A percentile compares a stretch with the other conserved stretches of the same genome.
These are phyloP conservation scores for Onygenales sp. DNA, from an alignment of 2,329 filamentous ascomycete species.

Conservation along the genomic window DNA sequence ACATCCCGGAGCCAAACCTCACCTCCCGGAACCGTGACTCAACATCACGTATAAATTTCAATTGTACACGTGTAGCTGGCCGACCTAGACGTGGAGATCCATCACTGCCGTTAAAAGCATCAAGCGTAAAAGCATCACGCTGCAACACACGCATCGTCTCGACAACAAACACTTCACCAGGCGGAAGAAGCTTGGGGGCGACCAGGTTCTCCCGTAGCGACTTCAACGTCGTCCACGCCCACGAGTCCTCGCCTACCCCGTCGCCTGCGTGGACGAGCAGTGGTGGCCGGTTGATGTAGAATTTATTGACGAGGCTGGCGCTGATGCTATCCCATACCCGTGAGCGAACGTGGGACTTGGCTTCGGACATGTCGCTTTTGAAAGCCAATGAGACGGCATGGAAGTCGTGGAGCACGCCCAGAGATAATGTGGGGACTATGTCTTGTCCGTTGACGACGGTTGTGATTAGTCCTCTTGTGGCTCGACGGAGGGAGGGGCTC, in stretches of 20 bases:
- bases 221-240: slow-evolving; percentile 60
- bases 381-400: slow-evolving; percentile 64
- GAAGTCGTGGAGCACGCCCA: slow-evolving; percentile 65
- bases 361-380: slow-evolving; percentile 59
- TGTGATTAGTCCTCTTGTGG: slow-evolving; percentile 65
- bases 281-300: slow-evolving; percentile 44
- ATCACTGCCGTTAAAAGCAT: slow-evolving; percentile 26
- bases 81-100: slow-evolving; percentile 44
- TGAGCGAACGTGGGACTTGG: slow-evolving; percentile 56
- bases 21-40: slow-evolving; percentile 62
- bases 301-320: slow-evolving; percentile 52
- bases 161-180: slow-evolving; percentile 66
- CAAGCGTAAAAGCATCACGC: slow-evolving; percentile 51
- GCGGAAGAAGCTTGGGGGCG: slow-evolving; percentile 60
- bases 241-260: slow-evolving; percentile 53
- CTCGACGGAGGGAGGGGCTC: slow-evolving; percentile 58
- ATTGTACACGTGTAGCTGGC: slow-evolving; percentile 58
- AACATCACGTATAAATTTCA: slow-evolving; percentile 63
- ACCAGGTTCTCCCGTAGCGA: slow-evolving; percentile 59
- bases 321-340: slow-evolving; percentile 58
- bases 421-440: slow-evolving; percentile 62
- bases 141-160: slow-evolving; percentile 60
- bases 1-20: slow-evolving; percentile 62
- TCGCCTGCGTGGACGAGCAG: slow-evolving; percentile 36
- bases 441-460: slow-evolving; percentile 65